Conservation (phyloP, 2,329 filamentous ascomycete genomes). For the Thermomyces lanuginosus region DNA sequence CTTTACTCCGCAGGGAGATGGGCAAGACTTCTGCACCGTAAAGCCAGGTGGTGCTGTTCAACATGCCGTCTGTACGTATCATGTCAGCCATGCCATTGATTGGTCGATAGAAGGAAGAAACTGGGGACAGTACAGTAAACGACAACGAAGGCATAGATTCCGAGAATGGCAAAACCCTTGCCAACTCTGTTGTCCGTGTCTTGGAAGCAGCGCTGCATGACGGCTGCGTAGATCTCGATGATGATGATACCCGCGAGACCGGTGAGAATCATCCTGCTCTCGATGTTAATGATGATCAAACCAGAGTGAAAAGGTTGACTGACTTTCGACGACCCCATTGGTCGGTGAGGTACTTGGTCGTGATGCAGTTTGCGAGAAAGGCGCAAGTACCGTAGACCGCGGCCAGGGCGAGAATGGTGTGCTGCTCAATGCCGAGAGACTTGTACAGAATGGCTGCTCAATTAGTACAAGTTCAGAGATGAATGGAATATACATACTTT, state of each 20-base stretch:
- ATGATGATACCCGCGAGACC: conserved; percentile 37
- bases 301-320: conserved; percentile 3
- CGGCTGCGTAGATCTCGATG: conserved; percentile 43
- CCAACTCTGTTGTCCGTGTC: conserved; percentile 38
- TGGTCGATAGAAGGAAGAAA: conserved; percentile 5
- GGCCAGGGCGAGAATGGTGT: conserved; percentile 37
- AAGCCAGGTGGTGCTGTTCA: conserved; percentile 39
- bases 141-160: conserved; percentile 43
- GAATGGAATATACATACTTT: conserved; percentile 7
- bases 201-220: conserved; percentile 43
- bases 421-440: conserved; percentile 35
- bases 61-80: conserved; percentile 29
- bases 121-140: conserved; percentile 31
- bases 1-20: conserved; percentile 36
- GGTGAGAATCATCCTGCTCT: conserved; percentile 39
- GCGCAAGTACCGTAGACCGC: conserved; percentile 40
- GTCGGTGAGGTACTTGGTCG: conserved; percentile 38
- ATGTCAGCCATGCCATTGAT: conserved; percentile 5
- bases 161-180: conserved; percentile 43
- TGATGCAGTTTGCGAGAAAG: conserved; percentile 35
- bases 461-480: conserved; percentile 2
- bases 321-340: conserved; percentile 43
- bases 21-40: conserved; percentile 42
- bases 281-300: conserved; percentile 1
- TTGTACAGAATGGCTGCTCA: conserved; percentile 36